phyloP scores from a whole-genome alignment of 2,329 filamentous ascomycete genomes.

The Alternaria gaisen region DNA sequence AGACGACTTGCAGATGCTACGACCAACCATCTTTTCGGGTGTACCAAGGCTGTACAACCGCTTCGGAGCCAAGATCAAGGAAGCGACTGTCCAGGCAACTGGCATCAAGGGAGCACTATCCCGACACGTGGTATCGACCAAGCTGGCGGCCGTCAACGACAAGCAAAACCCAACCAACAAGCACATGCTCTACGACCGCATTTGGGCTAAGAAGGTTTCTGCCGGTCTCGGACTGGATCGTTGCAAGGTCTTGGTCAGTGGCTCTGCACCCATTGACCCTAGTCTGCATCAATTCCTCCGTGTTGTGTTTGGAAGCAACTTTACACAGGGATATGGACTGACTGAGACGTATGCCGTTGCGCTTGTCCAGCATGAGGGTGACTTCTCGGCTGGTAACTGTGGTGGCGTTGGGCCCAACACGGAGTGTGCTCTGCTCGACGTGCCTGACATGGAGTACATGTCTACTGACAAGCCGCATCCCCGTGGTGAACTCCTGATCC shows the following conservation, averaged over 20 bases:
- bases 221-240: conserved; percentile 83
- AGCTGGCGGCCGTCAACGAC: conserved; percentile 79
- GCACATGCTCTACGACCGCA: conserved; percentile 80
- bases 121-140: conserved; percentile 79
- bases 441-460: conserved; percentile 93
- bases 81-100: conserved; percentile 77
- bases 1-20: conserved; percentile 88
- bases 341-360: conserved; percentile 90
- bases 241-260: conserved; percentile 78
- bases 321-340: conserved; percentile 89
- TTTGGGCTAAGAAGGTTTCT: conserved; percentile 90
- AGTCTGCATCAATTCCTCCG: conserved; percentile 88
- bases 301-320: conserved; percentile 78
- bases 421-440: conserved; percentile 83
- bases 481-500: conserved; percentile 86
- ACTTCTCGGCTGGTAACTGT: conserved; percentile 82
- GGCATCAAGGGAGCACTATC: conserved; percentile 85
- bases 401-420: conserved; percentile 72
- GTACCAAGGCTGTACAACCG: conserved; percentile 93
- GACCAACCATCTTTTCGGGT: conserved; percentile 83
- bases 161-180: conserved; percentile 78
- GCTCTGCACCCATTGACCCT: conserved; percentile 90
- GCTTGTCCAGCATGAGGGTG: conserved; percentile 72
- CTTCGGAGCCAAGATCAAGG: conserved; percentile 83
- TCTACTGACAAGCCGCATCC: conserved; percentile 87